Evolutionary conservation across 2,329 filamentous ascomycete species (phyloP).

Genomic region (Gliomastix tumulicola): DNA sequence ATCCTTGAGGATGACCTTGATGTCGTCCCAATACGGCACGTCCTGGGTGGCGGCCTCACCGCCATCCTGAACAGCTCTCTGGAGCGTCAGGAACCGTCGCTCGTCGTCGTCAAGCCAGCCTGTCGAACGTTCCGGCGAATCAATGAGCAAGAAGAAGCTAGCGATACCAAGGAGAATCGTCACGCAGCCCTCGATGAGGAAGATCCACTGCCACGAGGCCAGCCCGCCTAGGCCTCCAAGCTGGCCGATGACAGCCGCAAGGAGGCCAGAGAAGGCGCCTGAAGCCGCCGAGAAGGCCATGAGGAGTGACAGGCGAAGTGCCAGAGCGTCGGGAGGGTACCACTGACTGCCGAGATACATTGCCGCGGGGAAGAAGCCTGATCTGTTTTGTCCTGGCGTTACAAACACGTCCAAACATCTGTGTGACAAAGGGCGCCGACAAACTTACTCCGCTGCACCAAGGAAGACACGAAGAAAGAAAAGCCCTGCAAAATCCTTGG

Average conservation of each 20-base stretch:
- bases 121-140: constrained; percentile 25
- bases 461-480: constrained; percentile 47
- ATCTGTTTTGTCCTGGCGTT: constrained; percentile 6
- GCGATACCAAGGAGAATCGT: constrained; percentile 27
- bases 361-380: constrained; percentile 21
- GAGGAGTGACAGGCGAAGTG: constrained; percentile 21
- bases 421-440: background rate
- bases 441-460: constrained; percentile 48
- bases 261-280: constrained; percentile 37
- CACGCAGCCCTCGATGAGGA: constrained; percentile 42
- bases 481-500: constrained; percentile 37
- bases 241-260: constrained; percentile 34
- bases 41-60: constrained; percentile 7
- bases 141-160: constrained; percentile 39
- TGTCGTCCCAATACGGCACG: constrained; percentile 7
- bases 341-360: constrained; percentile 20
- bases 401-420: background rate
- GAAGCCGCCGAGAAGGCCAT: constrained; percentile 25
- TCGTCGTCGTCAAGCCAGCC: constrained; percentile 29
- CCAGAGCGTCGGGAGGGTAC: constrained; percentile 19
- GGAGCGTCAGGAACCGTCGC: constrained; percentile 29
- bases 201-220: constrained; percentile 42
- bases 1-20: constrained; percentile 8
- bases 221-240: constrained; percentile 35
- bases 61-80: constrained; percentile 25